These are phyloP conservation scores for Begonia masoniana DNA, from an alignment of 306 rosid genomes.

Conservation along the genomic window DNA sequence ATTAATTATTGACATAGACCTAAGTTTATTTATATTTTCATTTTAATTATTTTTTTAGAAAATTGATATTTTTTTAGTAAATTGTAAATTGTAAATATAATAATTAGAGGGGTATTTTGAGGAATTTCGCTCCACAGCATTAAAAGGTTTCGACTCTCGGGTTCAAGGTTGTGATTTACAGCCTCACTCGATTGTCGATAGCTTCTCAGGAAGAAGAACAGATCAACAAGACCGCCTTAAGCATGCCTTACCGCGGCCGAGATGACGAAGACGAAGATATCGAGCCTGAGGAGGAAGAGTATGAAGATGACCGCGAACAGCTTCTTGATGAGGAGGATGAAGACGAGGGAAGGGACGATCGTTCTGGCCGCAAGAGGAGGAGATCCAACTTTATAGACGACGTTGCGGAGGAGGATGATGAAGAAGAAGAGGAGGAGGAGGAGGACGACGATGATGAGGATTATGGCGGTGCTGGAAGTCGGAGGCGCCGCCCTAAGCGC, in stretches of 20 bases:
- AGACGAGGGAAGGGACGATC: slow-evolving; percentile 44
- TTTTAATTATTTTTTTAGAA: no score
- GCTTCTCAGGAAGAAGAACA: background rate
- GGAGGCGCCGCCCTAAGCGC: slow-evolving; percentile 31
- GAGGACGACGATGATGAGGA: slow-evolving; percentile 46
- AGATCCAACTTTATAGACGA: slow-evolving; percentile 14
- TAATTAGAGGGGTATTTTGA: no score
- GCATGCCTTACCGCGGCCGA: slow-evolving; percentile 36
- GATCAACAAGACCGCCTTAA: background rate
- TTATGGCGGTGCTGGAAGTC: slow-evolving; percentile 14
- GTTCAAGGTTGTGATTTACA: no score
- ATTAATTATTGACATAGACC: no score
- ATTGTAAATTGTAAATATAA: no score
- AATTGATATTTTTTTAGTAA: no score
- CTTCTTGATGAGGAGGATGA: slow-evolving; percentile 41
- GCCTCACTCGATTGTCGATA: no score
- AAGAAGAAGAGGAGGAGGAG: slow-evolving; percentile 74
- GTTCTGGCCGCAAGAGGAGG: slow-evolving; percentile 21
- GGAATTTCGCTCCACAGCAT: no score
- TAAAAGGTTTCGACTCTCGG: no score
- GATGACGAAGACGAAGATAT: slow-evolving; percentile 39
- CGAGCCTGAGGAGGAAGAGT: slow-evolving; percentile 68
- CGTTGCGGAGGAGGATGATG: slow-evolving; percentile 17
- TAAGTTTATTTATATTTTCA: no score
- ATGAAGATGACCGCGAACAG: slow-evolving; percentile 38